Conservation (phyloP, 2,329 filamentous ascomycete species). For the Amauroascus verrucosus region DNA sequence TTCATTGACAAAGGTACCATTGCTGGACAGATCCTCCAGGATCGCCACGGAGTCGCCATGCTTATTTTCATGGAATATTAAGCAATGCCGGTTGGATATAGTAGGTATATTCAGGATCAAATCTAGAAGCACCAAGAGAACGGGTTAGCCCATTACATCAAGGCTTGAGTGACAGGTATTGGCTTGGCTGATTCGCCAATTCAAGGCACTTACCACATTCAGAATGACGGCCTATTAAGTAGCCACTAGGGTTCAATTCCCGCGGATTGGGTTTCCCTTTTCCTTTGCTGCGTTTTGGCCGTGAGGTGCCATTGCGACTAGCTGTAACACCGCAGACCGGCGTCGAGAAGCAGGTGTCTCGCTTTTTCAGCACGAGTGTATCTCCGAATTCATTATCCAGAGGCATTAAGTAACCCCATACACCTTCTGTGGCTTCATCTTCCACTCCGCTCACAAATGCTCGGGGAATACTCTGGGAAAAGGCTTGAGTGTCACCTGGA, state of each 20-base stretch:
- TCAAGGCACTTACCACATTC: slow-evolving; percentile 67
- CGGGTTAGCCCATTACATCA: neutral
- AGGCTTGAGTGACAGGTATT: neutral
- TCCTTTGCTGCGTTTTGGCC: slow-evolving; percentile 27
- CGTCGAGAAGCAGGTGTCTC: slow-evolving; percentile 57
- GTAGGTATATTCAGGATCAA: slow-evolving; percentile 64
- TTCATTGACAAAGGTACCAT: slow-evolving; percentile 94
- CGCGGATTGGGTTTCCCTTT: slow-evolving; percentile 39
- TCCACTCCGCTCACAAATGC: slow-evolving; percentile 71
- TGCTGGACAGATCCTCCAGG: slow-evolving; percentile 86
- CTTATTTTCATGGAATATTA: slow-evolving; percentile 47
- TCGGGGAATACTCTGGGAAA: slow-evolving; percentile 68
- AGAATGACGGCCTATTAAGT: slow-evolving; percentile 81
- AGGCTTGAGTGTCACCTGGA: slow-evolving; percentile 64
- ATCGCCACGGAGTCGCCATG: slow-evolving; percentile 55
- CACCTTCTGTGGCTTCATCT: slow-evolving; percentile 72
- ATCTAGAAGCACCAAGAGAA: slow-evolving; percentile 40
- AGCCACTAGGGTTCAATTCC: slow-evolving; percentile 64
- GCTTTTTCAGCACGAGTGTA: slow-evolving; percentile 62
- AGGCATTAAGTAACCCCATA: slow-evolving; percentile 92
- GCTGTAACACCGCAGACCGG: slow-evolving; percentile 28
- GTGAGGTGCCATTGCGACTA: slow-evolving; percentile 32
- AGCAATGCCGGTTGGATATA: slow-evolving; percentile 67
- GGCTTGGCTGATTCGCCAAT: neutral
- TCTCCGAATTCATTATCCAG: slow-evolving; percentile 61